phyloP scores from a whole-genome alignment of 2,329 filamentous ascomycete genomes.

The Madurella fahalii region DNA sequence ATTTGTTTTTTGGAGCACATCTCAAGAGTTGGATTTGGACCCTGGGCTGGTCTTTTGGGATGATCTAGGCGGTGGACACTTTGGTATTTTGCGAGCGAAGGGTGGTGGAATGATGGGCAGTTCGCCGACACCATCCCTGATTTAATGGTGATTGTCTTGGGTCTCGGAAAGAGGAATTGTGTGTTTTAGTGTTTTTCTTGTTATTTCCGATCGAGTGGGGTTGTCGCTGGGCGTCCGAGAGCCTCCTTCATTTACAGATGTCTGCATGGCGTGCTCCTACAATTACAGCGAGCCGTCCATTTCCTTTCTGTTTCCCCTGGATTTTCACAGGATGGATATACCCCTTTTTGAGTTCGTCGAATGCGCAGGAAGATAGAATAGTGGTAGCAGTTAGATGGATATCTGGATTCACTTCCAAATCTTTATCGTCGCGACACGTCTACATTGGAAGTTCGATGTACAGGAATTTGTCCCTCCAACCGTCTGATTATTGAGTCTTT shows the following conservation, averaged over 20 bases:
- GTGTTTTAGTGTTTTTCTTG: conserved; percentile 5
- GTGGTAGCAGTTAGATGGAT: conserved; percentile 19
- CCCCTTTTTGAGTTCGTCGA: conserved; percentile 17
- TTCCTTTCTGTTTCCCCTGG: conserved; percentile 17
- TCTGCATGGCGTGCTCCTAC: conserved; percentile 11
- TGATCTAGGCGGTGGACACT: conserved; percentile 1
- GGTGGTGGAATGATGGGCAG: not conserved
- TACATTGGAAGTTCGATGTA: not conserved
- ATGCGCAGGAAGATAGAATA: conserved; percentile 15
- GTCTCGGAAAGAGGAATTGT: not conserved
- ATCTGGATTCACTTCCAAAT: conserved; percentile 2
- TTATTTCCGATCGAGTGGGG: not conserved
- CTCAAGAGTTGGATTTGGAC: not conserved
- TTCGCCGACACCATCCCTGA: not conserved
- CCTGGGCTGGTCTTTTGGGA: not conserved
- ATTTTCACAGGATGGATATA: conserved; percentile 27
- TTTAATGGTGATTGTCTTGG: conserved; percentile 14
- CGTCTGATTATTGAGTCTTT: not conserved
- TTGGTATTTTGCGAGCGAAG: not conserved
- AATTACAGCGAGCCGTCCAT: conserved; percentile 17
- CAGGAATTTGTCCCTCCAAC: not conserved
- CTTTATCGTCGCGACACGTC: no score
- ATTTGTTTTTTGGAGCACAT: conserved; percentile 3
- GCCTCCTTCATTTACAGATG: conserved; percentile 10
- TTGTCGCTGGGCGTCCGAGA: conserved; percentile 14